Evolutionary conservation across 2,329 filamentous ascomycete genomes (phyloP), one percentile per base, ranked within the genome.

Genomic region (Nigrograna mackinnonii): DNA sequence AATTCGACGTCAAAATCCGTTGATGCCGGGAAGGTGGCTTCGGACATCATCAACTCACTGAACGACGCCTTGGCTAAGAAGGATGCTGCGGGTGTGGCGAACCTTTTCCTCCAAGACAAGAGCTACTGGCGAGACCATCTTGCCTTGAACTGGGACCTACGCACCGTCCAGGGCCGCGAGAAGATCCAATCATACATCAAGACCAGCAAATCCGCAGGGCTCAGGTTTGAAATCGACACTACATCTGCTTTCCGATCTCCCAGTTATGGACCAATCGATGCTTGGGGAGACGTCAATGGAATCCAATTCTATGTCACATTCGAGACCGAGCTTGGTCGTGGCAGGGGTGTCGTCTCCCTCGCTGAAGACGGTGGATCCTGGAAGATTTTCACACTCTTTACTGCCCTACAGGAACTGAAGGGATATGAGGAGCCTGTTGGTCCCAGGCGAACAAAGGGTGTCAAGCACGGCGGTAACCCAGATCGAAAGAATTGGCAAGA

Each of bases 121-220:
- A 70, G 75, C 17, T 82, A 77, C 56, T 84, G 79, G 79, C 70
- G 80, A 26, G 82, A 85, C 53, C 77, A 83, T 40, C 71, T 84
- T 3, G 75, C 69, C 5, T 55, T 84, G 7, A 75, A 77, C 0
- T 83, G 79, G 75, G 73, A 79, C 22, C 70, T 82, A 18, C 77
- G 72, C 24, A 84, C 81, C 0, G 53, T 79, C n/a, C 61, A 64
- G 37, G 61, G 58, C 74, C 77, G 48, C 73, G 75, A 11, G 57
- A 62, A 35, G 49, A 71, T 37, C 68, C 67, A 21, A 75, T 80
- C 33, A 30, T 57, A 38, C 37, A 56, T 64, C 62, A 49, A 50
- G 16, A 41, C 43, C 6, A 58, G 50, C 24, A 74, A 52, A 46
- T 64, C 69, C 19, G 50, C 66, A 20, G 42, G 68, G 11, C 53